Evolutionary conservation across 2,329 filamentous ascomycete genomes (phyloP), one percentile per base, ranked within the genome.

Genomic region (Xylariales sp.): DNA sequence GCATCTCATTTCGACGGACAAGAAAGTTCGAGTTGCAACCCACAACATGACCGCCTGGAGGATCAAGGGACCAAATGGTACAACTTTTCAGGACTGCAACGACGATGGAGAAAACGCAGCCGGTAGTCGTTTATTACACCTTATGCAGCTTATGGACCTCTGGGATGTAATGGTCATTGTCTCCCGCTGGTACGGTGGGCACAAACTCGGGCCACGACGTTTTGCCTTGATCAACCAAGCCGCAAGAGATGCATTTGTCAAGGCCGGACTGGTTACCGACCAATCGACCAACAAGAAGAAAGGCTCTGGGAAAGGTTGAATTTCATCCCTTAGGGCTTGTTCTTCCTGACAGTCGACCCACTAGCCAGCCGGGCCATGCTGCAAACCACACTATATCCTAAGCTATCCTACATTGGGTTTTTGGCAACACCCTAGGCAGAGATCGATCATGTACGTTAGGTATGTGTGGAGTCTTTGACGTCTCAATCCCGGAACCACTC

Each of bases 41-140:
- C 93, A 98, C 62, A 97, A 97, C 62, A 96, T 98, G 58, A 90
- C 85, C 15, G 91, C 91, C 1, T 97, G 89, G 87, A 79, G 93
- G 9, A 90, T 97, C 41, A 78, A 76, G 21, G 78, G 77, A 0
- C 73, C 69, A 43, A 67, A 64, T 48, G 68, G 70, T 4, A 74
- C 73, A 38, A 68, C 69, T 20, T 88, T 83, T 51, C 90, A 97
- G 62, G 93, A 98, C 64, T 96, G 84, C 58, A 87, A 98, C 55
- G 93, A 98, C 55, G 93, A 98, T 60, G 93, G 93, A 3, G 93
- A 98, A 72, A 86, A 86, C 19, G 93, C 93, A 5, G 93, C 93
- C 0, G 93, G 93, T 1, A 82, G 85, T 0, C 75, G 93, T 31
- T 64, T 98, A 56, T 65, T 97, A 46, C 88, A 95, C 66, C 69